phyloP scores from a whole-genome alignment of 441 rosid genomes.

The Gossypium trilobum region DNA sequence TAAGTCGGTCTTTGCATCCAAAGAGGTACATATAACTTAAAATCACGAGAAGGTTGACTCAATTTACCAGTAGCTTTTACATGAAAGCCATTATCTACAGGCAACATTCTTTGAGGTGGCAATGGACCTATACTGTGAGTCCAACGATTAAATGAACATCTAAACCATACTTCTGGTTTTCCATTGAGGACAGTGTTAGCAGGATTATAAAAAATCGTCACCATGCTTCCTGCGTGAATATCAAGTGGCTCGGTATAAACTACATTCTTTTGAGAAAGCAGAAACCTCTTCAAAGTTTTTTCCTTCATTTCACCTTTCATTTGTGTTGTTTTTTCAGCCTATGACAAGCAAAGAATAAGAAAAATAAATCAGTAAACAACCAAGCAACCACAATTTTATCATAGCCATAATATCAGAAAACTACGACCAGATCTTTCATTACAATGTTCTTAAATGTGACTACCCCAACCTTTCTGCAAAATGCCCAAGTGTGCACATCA shows the following conservation, averaged over 20 bases:
- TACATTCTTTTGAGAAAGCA: slow-evolving; percentile 73
- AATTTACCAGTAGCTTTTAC: slow-evolving; percentile 57
- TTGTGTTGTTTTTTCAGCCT: slow-evolving; percentile 59
- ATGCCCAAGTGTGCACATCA: background rate
- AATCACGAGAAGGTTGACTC: slow-evolving; percentile 4
- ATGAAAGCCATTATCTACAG: slow-evolving; percentile 44
- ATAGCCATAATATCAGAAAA: background rate
- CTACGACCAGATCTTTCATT: background rate
- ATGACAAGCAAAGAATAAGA: slow-evolving; percentile 20
- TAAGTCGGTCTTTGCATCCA: slow-evolving; percentile 2
- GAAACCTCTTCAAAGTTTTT: slow-evolving; percentile 58
- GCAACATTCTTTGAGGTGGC: slow-evolving; percentile 77
- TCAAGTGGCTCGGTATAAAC: slow-evolving; percentile 83
- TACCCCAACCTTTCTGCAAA: background rate
- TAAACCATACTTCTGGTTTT: slow-evolving; percentile 82
- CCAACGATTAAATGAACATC: slow-evolving; percentile 91
- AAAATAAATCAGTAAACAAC: background rate
- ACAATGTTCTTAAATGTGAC: background rate
- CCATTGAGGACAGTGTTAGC: slow-evolving; percentile 69
- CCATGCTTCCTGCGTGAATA: slow-evolving; percentile 64
- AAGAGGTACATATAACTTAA: slow-evolving; percentile 2
- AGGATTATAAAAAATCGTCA: slow-evolving; percentile 72
- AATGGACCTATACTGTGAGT: slow-evolving; percentile 64
- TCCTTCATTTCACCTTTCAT: slow-evolving; percentile 75
- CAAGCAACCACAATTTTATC: background rate